These are phyloP conservation scores for Plasmodium vinckei DNA, from an alignment of 169 alveolate genomes.

Conservation along the genomic window DNA sequence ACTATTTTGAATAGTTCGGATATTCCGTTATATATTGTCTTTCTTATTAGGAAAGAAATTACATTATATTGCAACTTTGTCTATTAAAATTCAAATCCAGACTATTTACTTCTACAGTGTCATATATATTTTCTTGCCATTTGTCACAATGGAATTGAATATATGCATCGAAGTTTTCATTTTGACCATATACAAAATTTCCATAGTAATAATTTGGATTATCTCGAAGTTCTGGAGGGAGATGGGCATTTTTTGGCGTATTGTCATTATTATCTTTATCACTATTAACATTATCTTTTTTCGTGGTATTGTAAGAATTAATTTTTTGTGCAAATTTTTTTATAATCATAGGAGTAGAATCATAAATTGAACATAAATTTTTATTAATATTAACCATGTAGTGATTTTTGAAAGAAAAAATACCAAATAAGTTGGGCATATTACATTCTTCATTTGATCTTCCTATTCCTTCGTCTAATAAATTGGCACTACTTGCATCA, in stretches of 20 bases:
- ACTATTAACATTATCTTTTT: not conserved
- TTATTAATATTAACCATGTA: slow-evolving; percentile 52
- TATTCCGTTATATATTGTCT: no score
- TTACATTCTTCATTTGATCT: slow-evolving; percentile 42
- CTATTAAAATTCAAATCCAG: slow-evolving; percentile 71
- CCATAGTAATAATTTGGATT: slow-evolving; percentile 22
- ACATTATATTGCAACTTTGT: slow-evolving; percentile 60
- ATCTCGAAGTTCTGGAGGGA: slow-evolving; percentile 20
- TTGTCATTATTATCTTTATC: slow-evolving; percentile 3
- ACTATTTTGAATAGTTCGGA: no score
- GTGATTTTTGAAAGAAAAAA: slow-evolving; percentile 69
- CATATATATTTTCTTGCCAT: slow-evolving; percentile 77
- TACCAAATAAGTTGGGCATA: slow-evolving; percentile 51
- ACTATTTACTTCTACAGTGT: slow-evolving; percentile 73
- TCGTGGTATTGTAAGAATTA: slow-evolving; percentile 27
- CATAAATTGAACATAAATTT: slow-evolving; percentile 71
- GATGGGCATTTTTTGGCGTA: slow-evolving; percentile 4
- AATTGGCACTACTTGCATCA: slow-evolving; percentile 55
- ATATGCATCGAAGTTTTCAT: slow-evolving; percentile 65
- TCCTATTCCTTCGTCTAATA: slow-evolving; percentile 46
- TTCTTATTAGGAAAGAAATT: slow-evolving; percentile 3
- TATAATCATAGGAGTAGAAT: slow-evolving; percentile 66
- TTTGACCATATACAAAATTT: slow-evolving; percentile 4
- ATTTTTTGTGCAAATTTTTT: slow-evolving; percentile 73
- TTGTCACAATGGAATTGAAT: slow-evolving; percentile 74